Conservation (phyloP, 495 filamentous ascomycete genomes). For the Aspergillus conjunctus region DNA sequence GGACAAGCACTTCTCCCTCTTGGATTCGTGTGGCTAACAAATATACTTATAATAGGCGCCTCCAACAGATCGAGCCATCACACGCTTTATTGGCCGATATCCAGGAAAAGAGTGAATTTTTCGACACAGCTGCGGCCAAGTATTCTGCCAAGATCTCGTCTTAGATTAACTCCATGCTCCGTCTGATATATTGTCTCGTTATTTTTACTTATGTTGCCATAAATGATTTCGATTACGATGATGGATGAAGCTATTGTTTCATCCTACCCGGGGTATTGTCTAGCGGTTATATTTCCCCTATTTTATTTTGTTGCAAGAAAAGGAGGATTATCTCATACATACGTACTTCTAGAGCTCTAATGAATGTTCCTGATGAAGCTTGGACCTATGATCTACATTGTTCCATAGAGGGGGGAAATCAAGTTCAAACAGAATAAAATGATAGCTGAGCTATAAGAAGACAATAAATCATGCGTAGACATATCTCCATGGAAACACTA, state of each 20-base stretch:
- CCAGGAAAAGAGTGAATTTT: slow-evolving; percentile 73
- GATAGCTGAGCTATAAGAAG: not conserved
- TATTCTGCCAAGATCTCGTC: slow-evolving; percentile 72
- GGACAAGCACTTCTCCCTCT: no score
- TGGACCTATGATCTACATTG: not conserved
- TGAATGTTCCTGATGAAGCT: not conserved
- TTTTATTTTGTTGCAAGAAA: slow-evolving; percentile 7
- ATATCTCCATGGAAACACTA: not conserved
- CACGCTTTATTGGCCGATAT: slow-evolving; percentile 70
- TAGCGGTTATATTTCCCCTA: slow-evolving; percentile 15
- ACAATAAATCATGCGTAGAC: not conserved
- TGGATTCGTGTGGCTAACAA: slow-evolving; percentile 11
- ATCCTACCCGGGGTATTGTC: slow-evolving; percentile 17
- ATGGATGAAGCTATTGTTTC: slow-evolving; percentile 16
- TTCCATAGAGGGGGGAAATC: no score
- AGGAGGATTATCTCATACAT: not conserved
- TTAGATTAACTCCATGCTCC: slow-evolving; percentile 33
- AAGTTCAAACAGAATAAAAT: not conserved
- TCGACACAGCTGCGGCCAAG: slow-evolving; percentile 78
- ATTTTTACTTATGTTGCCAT: slow-evolving; percentile 18
- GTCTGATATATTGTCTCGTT: slow-evolving; percentile 3
- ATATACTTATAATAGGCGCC: slow-evolving; percentile 43
- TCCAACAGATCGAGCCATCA: slow-evolving; percentile 57
- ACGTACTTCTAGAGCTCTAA: not conserved
- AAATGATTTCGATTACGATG: slow-evolving; percentile 25